These are phyloP conservation scores for Penicillium sp. DNA, from an alignment of 2,329 filamentous ascomycete genomes.

Conservation along the genomic window DNA sequence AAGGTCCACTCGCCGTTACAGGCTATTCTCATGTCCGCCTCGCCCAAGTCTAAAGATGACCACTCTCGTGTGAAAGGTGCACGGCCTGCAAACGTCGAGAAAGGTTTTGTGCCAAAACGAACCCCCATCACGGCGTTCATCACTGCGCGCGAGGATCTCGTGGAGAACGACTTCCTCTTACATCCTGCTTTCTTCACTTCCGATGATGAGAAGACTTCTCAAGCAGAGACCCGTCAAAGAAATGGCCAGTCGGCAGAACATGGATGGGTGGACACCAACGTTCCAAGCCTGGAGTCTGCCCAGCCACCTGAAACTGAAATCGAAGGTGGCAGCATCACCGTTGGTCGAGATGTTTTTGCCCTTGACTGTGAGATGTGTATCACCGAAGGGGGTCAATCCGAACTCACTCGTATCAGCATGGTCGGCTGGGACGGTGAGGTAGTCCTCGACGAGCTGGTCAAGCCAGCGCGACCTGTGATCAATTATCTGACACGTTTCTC, in stretches of 20 bases:
- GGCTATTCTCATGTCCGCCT: constrained; percentile 74
- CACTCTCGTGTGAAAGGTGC: constrained; percentile 49
- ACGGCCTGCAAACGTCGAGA: constrained; percentile 62
- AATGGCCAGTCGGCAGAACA: constrained; percentile 51
- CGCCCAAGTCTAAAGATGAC: constrained; percentile 68
- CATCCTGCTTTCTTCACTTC: constrained; percentile 73
- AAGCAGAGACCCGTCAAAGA: constrained; percentile 54
- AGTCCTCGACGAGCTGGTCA: constrained; percentile 86
- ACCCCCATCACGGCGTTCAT: constrained; percentile 82
- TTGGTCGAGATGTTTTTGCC: constrained; percentile 73
- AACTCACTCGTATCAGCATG: constrained; percentile 84
- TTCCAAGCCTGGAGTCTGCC: constrained; percentile 66
- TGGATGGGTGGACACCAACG: constrained; percentile 81
- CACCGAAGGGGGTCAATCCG: constrained; percentile 74
- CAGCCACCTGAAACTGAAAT: constrained; percentile 67
- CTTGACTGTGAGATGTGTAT: constrained; percentile 98
- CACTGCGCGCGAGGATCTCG: constrained; percentile 68
- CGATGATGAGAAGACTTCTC: constrained; percentile 54
- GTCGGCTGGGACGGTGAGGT: constrained; percentile 80
- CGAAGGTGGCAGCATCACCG: constrained; percentile 77
- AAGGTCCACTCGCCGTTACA: constrained; percentile 84
- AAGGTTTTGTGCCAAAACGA: constrained; percentile 69
- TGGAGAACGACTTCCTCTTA: constrained; percentile 78
- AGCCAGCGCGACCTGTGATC: constrained; percentile 80
- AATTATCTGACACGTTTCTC: constrained; percentile 92